These are phyloP conservation scores for Irpex rosettiformis DNA, from an alignment of 1,284 basidiomycete species.

Conservation along the genomic window DNA sequence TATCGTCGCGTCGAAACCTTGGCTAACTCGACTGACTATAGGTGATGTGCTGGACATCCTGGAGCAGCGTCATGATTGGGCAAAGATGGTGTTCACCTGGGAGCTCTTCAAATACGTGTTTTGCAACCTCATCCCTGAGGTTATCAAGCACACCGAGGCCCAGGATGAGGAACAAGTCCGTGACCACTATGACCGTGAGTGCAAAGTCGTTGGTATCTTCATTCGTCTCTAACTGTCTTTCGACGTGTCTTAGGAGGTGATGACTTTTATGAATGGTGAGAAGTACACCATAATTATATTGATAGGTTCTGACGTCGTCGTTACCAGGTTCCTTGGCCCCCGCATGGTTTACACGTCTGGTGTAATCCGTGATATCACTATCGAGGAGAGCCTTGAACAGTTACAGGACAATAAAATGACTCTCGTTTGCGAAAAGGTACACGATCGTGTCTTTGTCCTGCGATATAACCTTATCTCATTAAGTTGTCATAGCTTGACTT, in stretches of 20 bases:
- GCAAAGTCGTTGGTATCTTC: slow-evolving; percentile 13
- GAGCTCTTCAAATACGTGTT: slow-evolving; percentile 96
- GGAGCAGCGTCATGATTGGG: slow-evolving; percentile 96
- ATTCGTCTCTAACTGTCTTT: slow-evolving; percentile 20
- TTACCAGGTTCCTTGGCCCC: slow-evolving; percentile 82
- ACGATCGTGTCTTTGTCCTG: neutral
- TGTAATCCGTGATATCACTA: slow-evolving; percentile 74
- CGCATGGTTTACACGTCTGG: slow-evolving; percentile 99
- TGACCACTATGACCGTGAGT: slow-evolving; percentile 91
- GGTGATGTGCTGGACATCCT: slow-evolving; percentile 92
- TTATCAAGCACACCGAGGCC: slow-evolving; percentile 84
- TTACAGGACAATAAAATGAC: slow-evolving; percentile 99
- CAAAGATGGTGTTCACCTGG: slow-evolving; percentile 82
- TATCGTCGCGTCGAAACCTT: slow-evolving; percentile 12
- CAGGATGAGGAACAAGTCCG: slow-evolving; percentile 97
- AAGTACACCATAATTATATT: slow-evolving; percentile 2
- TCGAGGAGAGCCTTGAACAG: slow-evolving; percentile 87
- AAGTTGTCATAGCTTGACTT: slow-evolving; percentile 59
- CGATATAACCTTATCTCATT: neutral
- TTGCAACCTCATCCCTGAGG: slow-evolving; percentile 86
- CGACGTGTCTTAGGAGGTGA: slow-evolving; percentile 59
- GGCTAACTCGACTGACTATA: slow-evolving; percentile 29
- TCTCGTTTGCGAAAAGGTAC: slow-evolving; percentile 85
- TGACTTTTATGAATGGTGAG: slow-evolving; percentile 88
- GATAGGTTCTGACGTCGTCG: slow-evolving; percentile 2